Evolutionary conservation across 768 basidiomycete genomes (phyloP), one percentile per base, ranked within the genome.

Genomic region (Mycena filopes): DNA sequence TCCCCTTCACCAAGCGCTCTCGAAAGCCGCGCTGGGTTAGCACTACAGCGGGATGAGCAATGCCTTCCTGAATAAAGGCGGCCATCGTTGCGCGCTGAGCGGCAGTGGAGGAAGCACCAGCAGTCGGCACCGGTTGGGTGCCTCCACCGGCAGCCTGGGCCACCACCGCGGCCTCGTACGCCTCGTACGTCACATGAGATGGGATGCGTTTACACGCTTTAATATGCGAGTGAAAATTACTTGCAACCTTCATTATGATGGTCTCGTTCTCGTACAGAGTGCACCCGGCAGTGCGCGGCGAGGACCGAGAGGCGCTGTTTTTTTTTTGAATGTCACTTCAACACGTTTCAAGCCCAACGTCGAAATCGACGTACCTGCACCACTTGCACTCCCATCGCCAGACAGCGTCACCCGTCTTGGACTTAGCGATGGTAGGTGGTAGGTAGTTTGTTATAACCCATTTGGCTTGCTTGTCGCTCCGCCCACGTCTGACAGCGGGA

Each of bases 381-480:
- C 55, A 46, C 38, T 40, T 58, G 29, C 57, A 58, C 46, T 58
- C 28, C 57, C 57, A 58, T 12, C 36, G 45, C 57, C 57, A 58
- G 16, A 58, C 46, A 0, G 57, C n/a, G 46, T 16, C 15, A 3
- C 13, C 4, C 2, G 12, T 41, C 41, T n/a, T 4, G 25, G 31
- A 25, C 40, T 43, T 48, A 10, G 49, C 13, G 1, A 38, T 48
- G 4, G 57, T 45, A 18, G 55, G 53, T 1, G 29, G 21, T 1
- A 42, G 25, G 16, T 58, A 58, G 23, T 58, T 58, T 4, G 46
- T 20, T 28, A 58, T 58, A 3, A 15, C 56, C 56, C 57, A 58
- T 15, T 26, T 45, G 3, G 45, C 28, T 15, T n/a, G 15, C 21
- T 48, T 58, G 4, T 45, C 46, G 49, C 49, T 58, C 4, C 57